Base-by-base conservation (phyloP, 1,284 basidiomycete species). In the Melampsora americana region DNA sequence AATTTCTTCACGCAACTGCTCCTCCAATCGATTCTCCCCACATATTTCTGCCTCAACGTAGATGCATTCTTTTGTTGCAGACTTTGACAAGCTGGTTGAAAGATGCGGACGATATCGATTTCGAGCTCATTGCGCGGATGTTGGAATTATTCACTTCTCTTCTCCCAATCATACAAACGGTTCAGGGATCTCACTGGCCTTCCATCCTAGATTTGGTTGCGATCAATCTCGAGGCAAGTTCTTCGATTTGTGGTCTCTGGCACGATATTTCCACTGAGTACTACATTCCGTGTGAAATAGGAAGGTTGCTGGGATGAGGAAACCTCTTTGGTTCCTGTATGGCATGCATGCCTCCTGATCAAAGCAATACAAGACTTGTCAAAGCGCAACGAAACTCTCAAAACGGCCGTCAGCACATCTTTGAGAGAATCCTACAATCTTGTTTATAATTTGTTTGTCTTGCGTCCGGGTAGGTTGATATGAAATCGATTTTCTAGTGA, bases 161-260 rank as follows among this genome's bases (percentile, higher is more conserved):
- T 1, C 90, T 89, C 1, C 93, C 95, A 0, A 91, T 98, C 66
- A 84, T 99, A 69, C 94, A 98, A 82, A 91, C 89, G 80, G 86
- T 97, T 0, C 85, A 88, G 5, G 96, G 96, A 0, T 86, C 87
- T 0, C 96, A 98, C 82, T 95, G 95, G 92, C 91, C 93, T 69
- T 87, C 94, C 64, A 89, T 96, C 20, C 94, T 93, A 81, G 94
- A 98, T 82, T 83, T 97, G 6, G 83, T 96, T 26, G 93, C 96
- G 82, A 90, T 87, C 71, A 93, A 92, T 79, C 85, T 98, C 0
- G 93, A 95, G 86, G 92, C 92, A 78, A 78, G 85, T 82, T 67
- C 28, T 32, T 69, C 59, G 12, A 50, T 28, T 32, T 79, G 78
- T 23, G 11, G 23, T 48, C 6, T 60, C 48, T 53, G 3, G 48